Evolutionary conservation across 1,284 basidiomycete genomes (phyloP), one percentile per base, ranked within the genome.

Genomic region (Fomitopsis schrenkii): DNA sequence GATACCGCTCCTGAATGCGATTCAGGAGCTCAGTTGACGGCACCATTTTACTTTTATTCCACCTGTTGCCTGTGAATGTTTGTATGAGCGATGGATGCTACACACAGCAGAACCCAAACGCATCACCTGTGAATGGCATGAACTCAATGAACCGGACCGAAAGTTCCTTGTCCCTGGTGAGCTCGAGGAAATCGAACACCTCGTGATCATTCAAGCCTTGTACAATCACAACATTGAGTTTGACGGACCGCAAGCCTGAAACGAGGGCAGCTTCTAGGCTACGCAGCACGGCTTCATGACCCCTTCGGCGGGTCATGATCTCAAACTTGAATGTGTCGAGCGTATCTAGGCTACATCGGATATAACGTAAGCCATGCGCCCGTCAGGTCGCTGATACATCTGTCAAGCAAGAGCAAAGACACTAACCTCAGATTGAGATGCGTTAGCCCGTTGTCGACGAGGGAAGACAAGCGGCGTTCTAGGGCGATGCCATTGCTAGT

Each of bases 91-190:
- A 40, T 28, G 19, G 9, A 40, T 28, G 19, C 55, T 40, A 14
- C 28, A 40, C 36, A 40, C 33, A 58, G 7, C 52, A 3, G 58
- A 56, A 58, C 19, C 22, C 4, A 7, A 42, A 30, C 5, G 12
- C 36, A 30, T 62, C 55, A 90, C 90, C 92, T 70, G 87, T 90
- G 71, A 96, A 96, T 8, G 94, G 94, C 94, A 96, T 95, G 72
- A 94, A 95, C 73, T 95, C 93, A 62, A 95, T 95, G 73, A 96
- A 94, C 19, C 94, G 85, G 26, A 95, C 84, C 46, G 86, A 91
- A 45, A 95, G 74, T 2, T 77, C 74, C 59, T 79, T 78, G 52
- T 88, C 75, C 67, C 81, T 84, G 4, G 92, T 93, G 73, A 94
- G 78, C 65, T 88, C 84, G 28, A 94, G 84, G 70, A 96, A 95